Conservation (phyloP, 768 basidiomycete species). For the Exidia glandulosa region DNA sequence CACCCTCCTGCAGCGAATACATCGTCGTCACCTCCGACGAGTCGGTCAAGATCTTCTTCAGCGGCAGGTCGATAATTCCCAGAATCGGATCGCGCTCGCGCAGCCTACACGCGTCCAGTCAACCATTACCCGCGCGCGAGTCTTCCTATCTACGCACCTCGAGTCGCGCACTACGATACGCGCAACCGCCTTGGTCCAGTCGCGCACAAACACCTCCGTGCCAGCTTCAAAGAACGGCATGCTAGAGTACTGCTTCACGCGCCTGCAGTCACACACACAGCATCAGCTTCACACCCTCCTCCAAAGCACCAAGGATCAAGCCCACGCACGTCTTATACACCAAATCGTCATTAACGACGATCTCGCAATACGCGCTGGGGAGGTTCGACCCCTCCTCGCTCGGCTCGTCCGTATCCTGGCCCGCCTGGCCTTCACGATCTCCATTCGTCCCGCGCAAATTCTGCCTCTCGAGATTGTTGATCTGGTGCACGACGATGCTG, state of each 20-base stretch:
- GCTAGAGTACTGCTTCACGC: conserved; percentile 36
- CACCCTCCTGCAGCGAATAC: conserved; percentile 58
- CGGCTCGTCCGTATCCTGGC: conserved; percentile 44
- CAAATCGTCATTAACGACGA: conserved; percentile 43
- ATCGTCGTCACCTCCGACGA: conserved; percentile 45
- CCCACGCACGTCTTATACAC: conserved; percentile 31
- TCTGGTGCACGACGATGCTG: conserved; percentile 53
- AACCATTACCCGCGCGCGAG: not conserved
- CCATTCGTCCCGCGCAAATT: conserved; percentile 33
- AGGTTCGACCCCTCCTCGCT: conserved; percentile 48
- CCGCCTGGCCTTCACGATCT: conserved; percentile 40
- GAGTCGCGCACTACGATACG: conserved; percentile 56
- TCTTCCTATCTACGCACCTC: conserved; percentile 11
- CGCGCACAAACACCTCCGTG: conserved; percentile 57
- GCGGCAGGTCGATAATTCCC: conserved; percentile 53
- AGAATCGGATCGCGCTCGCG: conserved; percentile 58
- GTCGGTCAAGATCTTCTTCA: conserved; percentile 34
- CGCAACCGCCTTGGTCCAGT: conserved; percentile 49
- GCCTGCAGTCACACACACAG: conserved; percentile 16
- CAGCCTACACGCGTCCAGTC: conserved; percentile 12
- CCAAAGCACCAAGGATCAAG: too few species aligned
- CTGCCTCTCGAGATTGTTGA: conserved; percentile 50
- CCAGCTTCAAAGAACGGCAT: conserved; percentile 50
- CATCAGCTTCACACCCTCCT: not conserved
- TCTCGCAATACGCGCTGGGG: conserved; percentile 54